phyloP scores from a whole-genome alignment of 2,329 filamentous ascomycete genomes.

The Talaromyces sp. region DNA sequence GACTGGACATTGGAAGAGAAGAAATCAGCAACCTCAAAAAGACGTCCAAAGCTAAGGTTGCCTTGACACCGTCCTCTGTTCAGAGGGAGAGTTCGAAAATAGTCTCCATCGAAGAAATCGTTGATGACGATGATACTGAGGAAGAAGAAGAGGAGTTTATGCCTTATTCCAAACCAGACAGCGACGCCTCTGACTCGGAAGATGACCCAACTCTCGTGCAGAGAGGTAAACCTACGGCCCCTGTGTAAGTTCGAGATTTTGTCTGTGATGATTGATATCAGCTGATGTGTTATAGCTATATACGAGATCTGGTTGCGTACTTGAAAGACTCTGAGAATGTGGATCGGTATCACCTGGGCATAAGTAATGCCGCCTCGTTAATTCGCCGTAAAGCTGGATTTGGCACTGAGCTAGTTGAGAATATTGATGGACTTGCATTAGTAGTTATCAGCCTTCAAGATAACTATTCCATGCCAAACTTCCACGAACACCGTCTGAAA shows the following conservation, averaged over 20 bases:
- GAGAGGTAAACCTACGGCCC: constrained; percentile 75
- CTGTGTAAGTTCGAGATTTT: constrained; percentile 55
- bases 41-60: constrained; percentile 13
- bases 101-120: constrained; percentile 61
- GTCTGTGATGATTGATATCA: no score
- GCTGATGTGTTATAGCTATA: constrained; percentile 53
- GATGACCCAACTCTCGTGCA: constrained; percentile 86
- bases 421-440: constrained; percentile 75
- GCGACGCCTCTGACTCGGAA: constrained; percentile 85
- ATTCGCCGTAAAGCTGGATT: constrained; percentile 87
- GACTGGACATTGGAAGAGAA: constrained; percentile 16
- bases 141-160: constrained; percentile 65
- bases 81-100: constrained; percentile 39
- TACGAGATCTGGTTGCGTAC: constrained; percentile 76
- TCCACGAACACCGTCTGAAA: constrained; percentile 71
- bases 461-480: constrained; percentile 75
- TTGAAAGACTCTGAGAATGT: constrained; percentile 79
- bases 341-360: constrained; percentile 75
- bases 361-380: constrained; percentile 71
- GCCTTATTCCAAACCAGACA: constrained; percentile 80
- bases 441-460: constrained; percentile 78
- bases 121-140: constrained; percentile 50
- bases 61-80: background rate
- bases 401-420: constrained; percentile 81
- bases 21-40: constrained; percentile 18